A percentile compares a stretch with the other conserved stretches of the same genome.
These are phyloP conservation scores for Ceratocystis eucalypticola DNA, from an alignment of 2,329 filamentous ascomycete genomes.

Conservation along the genomic window DNA sequence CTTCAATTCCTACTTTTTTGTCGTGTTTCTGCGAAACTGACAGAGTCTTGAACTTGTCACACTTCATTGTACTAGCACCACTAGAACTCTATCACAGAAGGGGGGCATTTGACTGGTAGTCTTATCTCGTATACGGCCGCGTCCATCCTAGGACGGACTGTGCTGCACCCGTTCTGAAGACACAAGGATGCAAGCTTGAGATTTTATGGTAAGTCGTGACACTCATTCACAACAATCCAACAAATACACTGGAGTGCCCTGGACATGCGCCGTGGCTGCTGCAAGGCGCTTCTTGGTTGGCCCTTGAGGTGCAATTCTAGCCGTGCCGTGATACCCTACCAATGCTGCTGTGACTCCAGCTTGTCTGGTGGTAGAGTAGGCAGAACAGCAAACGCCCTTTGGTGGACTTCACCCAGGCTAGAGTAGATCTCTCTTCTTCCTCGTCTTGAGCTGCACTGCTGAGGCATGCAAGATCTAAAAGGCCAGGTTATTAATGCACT, in stretches of 20 bases:
- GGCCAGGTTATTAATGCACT: constrained; percentile 6
- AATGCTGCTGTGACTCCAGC: neutral
- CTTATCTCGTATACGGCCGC: neutral
- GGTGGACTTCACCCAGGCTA: neutral
- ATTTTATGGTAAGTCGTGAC: constrained; percentile 1
- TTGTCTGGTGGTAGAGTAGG: neutral
- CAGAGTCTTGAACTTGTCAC: neutral
- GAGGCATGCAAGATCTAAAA: neutral
- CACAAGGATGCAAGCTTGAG: constrained; percentile 1
- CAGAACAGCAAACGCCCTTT: neutral
- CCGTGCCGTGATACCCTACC: neutral
- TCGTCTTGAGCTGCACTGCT: neutral
- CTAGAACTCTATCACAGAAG: neutral
- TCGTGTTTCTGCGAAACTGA: neutral
- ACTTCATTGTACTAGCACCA: neutral
- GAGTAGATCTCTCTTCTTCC: neutral
- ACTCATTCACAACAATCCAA: neutral
- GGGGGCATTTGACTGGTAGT: neutral
- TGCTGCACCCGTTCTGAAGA: neutral
- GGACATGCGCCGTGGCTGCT: neutral
- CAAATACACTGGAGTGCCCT: neutral
- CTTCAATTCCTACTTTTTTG: neutral
- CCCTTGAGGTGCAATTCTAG: neutral
- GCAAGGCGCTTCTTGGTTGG: constrained; percentile 3
- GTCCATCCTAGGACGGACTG: neutral